These are phyloP conservation scores for Albophoma yamanashiensis DNA, from an alignment of 2,329 filamentous ascomycete species.

Conservation along the genomic window DNA sequence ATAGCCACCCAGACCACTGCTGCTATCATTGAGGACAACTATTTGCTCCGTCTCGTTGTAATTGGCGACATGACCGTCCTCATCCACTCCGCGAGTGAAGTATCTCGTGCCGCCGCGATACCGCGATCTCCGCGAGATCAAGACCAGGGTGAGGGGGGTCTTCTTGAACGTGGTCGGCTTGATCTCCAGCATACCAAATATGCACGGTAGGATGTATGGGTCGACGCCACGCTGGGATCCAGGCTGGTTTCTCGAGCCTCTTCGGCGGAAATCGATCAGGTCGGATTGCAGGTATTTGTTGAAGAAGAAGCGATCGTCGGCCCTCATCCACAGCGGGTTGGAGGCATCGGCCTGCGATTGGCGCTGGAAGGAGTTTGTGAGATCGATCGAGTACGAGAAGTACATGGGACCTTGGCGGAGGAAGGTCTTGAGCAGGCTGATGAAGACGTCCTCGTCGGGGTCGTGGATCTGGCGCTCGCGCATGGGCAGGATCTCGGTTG, in stretches of 20 bases:
- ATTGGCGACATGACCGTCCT: constrained; percentile 91
- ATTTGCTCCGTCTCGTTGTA: constrained; percentile 98
- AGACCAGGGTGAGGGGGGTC: constrained; percentile 70
- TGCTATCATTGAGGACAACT: constrained; percentile 75
- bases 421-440: constrained; percentile 69
- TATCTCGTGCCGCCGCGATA: constrained; percentile 87
- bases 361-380: constrained; percentile 94
- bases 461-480: constrained; percentile 88
- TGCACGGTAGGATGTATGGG: constrained; percentile 88
- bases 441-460: constrained; percentile 86
- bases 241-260: constrained; percentile 49
- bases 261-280: constrained; percentile 74
- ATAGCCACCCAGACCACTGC: constrained; percentile 67
- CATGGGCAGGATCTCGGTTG: constrained; percentile 87
- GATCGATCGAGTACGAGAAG: constrained; percentile 94
- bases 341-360: constrained; percentile 67
- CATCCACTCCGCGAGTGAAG: constrained; percentile 88
- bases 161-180: constrained; percentile 76
- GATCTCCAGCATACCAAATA: constrained; percentile 94
- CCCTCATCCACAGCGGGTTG: constrained; percentile 76
- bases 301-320: constrained; percentile 98
- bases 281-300: constrained; percentile 89
- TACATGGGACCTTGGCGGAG: constrained; percentile 85
- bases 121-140: constrained; percentile 83
- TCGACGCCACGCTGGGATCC: constrained; percentile 69